phyloP scores from a whole-genome alignment of 2,329 filamentous ascomycete genomes.

The Fusarium setosum region DNA sequence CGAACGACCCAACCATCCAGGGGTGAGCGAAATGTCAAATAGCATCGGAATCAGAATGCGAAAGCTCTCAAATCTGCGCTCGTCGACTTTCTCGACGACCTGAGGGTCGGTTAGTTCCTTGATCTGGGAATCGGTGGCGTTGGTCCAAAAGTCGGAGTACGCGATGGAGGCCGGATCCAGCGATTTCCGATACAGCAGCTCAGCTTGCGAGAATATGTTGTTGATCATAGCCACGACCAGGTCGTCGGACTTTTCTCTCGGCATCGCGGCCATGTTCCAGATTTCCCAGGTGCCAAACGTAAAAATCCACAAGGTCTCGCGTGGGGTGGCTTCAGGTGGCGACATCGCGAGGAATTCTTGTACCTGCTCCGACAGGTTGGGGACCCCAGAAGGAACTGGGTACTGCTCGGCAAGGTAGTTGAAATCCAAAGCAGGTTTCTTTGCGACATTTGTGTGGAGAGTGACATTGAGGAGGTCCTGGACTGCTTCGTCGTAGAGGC shows the following conservation, averaged over 20 bases:
- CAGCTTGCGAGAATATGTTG: conserved; percentile 58
- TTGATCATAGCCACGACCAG: conserved; percentile 51
- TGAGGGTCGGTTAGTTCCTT: conserved; percentile 40
- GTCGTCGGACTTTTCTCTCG: conserved; percentile 51
- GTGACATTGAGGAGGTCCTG: conserved; percentile 51
- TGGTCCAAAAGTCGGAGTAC: conserved; percentile 57
- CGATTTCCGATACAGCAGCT: conserved; percentile 58
- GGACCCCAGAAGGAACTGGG: conserved; percentile 50
- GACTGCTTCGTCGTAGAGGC: conserved; percentile 58
- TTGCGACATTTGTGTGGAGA: conserved; percentile 44
- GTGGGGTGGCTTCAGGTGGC: conserved; percentile 46
- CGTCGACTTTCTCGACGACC: conserved; percentile 38
- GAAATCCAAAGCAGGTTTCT: conserved; percentile 55
- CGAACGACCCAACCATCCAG: conserved; percentile 62
- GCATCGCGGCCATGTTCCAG: conserved; percentile 62
- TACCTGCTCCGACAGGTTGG: conserved; percentile 59
- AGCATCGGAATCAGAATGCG: conserved; percentile 62
- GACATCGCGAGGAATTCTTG: conserved; percentile 57
- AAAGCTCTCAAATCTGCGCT: conserved; percentile 55
- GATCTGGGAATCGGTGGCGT: conserved; percentile 42
- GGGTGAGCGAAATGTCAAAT: conserved; percentile 65
- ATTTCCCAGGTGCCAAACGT: conserved; percentile 66
- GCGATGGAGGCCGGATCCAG: conserved; percentile 56
- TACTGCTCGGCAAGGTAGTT: conserved; percentile 56
- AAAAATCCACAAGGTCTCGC: conserved; percentile 65